phyloP scores from a whole-genome alignment of 192 early-diverging fungal species.

The Geranomyces michiganensis region DNA sequence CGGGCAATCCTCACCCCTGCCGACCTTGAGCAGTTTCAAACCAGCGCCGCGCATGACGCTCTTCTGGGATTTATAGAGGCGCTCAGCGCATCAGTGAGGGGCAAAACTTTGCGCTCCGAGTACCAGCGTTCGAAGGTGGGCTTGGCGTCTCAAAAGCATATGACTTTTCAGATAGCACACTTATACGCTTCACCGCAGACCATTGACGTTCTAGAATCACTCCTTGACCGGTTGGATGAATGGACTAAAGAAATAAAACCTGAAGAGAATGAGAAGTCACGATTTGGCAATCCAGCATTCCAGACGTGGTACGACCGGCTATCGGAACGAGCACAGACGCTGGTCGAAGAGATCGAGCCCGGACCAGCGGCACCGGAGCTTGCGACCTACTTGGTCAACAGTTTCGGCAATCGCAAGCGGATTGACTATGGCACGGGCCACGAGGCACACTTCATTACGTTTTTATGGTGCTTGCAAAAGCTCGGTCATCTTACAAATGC shows the following conservation, averaged over 20 bases:
- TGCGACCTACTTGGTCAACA: slow-evolving; percentile 75
- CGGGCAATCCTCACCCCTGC: slow-evolving; percentile 79
- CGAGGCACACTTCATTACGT: slow-evolving; percentile 89
- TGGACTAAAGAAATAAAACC: slow-evolving; percentile 71
- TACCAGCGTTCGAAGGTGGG: slow-evolving; percentile 8
- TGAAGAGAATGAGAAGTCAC: slow-evolving; percentile 70
- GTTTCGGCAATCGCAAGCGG: slow-evolving; percentile 88
- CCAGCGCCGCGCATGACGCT: slow-evolving; percentile 63
- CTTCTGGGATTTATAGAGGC: slow-evolving; percentile 70
- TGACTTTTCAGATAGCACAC: neutral
- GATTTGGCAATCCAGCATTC: slow-evolving; percentile 97
- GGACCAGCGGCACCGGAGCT: slow-evolving; percentile 59
- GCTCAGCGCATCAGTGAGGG: slow-evolving; percentile 77
- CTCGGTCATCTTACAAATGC: slow-evolving; percentile 64
- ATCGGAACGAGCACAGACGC: slow-evolving; percentile 39
- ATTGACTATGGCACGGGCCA: slow-evolving; percentile 99
- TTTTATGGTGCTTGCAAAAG: slow-evolving; percentile 81
- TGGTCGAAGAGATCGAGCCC: slow-evolving; percentile 31
- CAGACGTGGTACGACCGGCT: slow-evolving; percentile 83
- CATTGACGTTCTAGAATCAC: slow-evolving; percentile 57
- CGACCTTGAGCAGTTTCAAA: slow-evolving; percentile 78
- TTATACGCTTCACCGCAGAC: neutral
- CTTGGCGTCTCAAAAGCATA: neutral
- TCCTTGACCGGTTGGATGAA: slow-evolving; percentile 68
- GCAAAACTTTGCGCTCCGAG: slow-evolving; percentile 41